phyloP scores from a whole-genome alignment of 768 basidiomycete genomes.

The Podaxis sp. region DNA sequence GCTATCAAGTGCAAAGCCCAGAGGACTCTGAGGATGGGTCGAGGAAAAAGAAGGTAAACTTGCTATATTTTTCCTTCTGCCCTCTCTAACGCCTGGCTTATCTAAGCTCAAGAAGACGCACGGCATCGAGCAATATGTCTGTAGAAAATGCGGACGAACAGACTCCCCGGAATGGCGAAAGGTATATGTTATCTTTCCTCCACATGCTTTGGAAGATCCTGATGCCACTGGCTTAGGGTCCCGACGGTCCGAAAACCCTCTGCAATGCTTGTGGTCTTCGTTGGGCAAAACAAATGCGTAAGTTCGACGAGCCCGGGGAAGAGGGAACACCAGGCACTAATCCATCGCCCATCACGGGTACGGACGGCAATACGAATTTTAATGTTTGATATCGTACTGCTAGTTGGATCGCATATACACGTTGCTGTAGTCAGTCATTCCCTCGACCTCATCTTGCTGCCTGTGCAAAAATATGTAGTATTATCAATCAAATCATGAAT shows the following conservation, averaged over 20 bases:
- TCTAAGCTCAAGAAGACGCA: conserved; percentile 47
- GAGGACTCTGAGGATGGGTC: conserved; percentile 37
- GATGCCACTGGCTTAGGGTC: conserved; percentile 55
- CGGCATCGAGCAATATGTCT: conserved; percentile 73
- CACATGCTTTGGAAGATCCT: not conserved
- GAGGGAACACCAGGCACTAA: conserved; percentile 2
- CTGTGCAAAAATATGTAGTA: not conserved
- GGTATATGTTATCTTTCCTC: conserved; percentile 33
- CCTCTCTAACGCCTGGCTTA: not conserved
- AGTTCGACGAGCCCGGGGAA: conserved; percentile 34
- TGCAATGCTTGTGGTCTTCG: conserved; percentile 96
- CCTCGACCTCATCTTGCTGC: not conserved
- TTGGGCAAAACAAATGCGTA: conserved; percentile 76
- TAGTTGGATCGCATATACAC: not conserved
- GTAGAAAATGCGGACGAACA: conserved; percentile 90
- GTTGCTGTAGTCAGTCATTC: not conserved
- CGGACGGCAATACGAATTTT: not conserved
- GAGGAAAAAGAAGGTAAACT: conserved; percentile 63
- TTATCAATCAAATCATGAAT: not conserved
- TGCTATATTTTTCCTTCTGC: not conserved
- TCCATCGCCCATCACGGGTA: not conserved
- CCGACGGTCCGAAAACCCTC: conserved; percentile 93
- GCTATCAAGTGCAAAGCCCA: not conserved
- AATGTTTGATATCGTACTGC: not conserved
- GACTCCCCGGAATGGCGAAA: conserved; percentile 98